These are phyloP conservation scores for Erucastrum elatum DNA, from an alignment of 345 rosid species.

Conservation along the genomic window DNA sequence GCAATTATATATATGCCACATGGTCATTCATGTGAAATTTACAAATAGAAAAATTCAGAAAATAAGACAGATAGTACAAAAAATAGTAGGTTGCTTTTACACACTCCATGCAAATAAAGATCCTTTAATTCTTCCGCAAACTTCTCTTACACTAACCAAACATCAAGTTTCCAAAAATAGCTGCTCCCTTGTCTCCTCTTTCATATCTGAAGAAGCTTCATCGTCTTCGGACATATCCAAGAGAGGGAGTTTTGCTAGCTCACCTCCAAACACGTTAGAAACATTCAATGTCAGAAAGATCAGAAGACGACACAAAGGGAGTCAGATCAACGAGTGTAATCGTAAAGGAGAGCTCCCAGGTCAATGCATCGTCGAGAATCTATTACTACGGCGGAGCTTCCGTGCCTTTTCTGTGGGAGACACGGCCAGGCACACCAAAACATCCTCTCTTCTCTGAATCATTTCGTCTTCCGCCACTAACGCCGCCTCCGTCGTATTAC, in stretches of 20 bases:
- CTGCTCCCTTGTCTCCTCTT: slow-evolving; percentile 32
- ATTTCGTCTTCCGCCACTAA: slow-evolving; percentile 51
- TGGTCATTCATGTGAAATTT: slow-evolving; percentile 29
- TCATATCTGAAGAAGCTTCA: slow-evolving; percentile 30
- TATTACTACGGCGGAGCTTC: slow-evolving; percentile 66
- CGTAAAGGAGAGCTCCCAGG: slow-evolving; percentile 60
- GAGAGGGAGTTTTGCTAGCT: slow-evolving; percentile 1
- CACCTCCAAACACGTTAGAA: not conserved
- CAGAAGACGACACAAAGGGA: slow-evolving; percentile 10
- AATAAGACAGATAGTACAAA: not conserved
- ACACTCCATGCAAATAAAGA: slow-evolving; percentile 31
- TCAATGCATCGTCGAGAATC: slow-evolving; percentile 61
- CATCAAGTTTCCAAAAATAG: slow-evolving; percentile 33
- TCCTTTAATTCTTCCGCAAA: slow-evolving; percentile 44
- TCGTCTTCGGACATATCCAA: slow-evolving; percentile 33
- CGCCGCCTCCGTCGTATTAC: slow-evolving; percentile 59
- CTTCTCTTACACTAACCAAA: slow-evolving; percentile 36
- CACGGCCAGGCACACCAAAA: slow-evolving; percentile 84
- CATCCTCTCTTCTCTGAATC: slow-evolving; percentile 38
- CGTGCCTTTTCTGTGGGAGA: slow-evolving; percentile 78
- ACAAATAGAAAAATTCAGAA: slow-evolving; percentile 15
- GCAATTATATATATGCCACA: slow-evolving; percentile 14
- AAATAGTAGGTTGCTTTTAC: not conserved
- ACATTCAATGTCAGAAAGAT: slow-evolving; percentile 34
- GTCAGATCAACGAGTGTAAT: slow-evolving; percentile 48